Evolutionary conservation across 345 rosid species (phyloP), one percentile per base, ranked within the genome.

Genomic region (Camelina sativa): DNA sequence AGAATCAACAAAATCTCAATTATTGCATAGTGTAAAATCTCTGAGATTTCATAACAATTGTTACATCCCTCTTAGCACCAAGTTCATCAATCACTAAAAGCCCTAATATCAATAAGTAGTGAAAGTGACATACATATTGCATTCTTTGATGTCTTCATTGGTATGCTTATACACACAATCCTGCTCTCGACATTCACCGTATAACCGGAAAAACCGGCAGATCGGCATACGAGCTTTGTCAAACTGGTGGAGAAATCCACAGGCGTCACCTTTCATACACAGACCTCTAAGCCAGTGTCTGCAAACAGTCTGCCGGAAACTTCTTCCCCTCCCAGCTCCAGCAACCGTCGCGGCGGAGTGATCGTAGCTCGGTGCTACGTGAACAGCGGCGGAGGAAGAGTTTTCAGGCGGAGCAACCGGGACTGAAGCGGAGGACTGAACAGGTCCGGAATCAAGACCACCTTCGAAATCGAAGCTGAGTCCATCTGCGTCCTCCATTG

Each of bases 401-500:
- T 76, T 55, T 37, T 85, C 93, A 43, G 84, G 72, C 16, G 83
- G 83, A 72, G 83, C 80, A 25, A 83, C 84, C 6, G 92, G 86
- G 65, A 82, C 80, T 46, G 97, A 81, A 69, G 97, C 84, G 0
- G 86, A 65, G 65, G 91, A 82, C 9, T 81, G 72, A 61, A 69
- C 19, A 34, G 87, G 84, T 20, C 84, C 97, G 13, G 86, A 62
- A 65, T 95, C 99, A 67, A 92, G 97, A 67, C 97, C 93, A 30
- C 98, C 97, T 81, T 94, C 98, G 75, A 94, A 92, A 80, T 92
- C 98, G 86, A 94, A 92, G 88, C 89, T 95, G 71, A 90, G 97
- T 30, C 97, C 97, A 53, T 94, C 97, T n/a, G 89, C 65, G 72
- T 91, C 94, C 71, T 89, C 95, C 95, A 89, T 89, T 52, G 61